phyloP scores from a whole-genome alignment of 192 early-diverging fungal genomes.

The Umbelopsis sp. region DNA sequence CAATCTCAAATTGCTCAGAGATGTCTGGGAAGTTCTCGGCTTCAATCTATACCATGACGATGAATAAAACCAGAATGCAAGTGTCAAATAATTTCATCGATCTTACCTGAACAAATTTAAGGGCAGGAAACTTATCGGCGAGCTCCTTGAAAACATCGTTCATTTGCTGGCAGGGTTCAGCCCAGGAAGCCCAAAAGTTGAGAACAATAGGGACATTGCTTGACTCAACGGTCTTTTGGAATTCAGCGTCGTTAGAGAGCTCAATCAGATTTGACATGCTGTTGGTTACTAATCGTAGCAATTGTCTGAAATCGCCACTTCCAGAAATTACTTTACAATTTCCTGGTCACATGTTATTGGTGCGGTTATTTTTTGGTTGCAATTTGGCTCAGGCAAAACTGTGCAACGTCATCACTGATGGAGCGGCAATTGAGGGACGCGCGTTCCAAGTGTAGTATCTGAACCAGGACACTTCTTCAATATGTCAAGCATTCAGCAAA shows the following conservation, averaged over 20 bases:
- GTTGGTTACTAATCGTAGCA: constrained; percentile 8
- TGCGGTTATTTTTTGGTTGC: neutral
- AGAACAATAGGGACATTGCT: constrained; percentile 55
- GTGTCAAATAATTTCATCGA: neutral
- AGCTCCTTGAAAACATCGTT: constrained; percentile 89
- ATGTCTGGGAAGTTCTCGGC: constrained; percentile 90
- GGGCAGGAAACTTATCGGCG: constrained; percentile 69
- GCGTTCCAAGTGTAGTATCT: neutral
- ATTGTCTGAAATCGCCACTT: neutral
- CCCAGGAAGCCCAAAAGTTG: constrained; percentile 95
- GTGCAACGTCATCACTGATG: neutral
- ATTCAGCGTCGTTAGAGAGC: constrained; percentile 45
- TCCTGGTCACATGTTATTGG: neutral
- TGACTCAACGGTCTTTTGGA: constrained; percentile 30
- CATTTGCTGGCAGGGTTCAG: constrained; percentile 88
- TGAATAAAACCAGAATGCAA: neutral
- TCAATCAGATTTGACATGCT: constrained; percentile 46
- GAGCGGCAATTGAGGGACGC: neutral
- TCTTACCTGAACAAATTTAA: constrained; percentile 79
- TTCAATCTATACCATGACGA: constrained; percentile 56
- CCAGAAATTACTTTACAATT: neutral
- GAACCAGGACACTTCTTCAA: neutral
- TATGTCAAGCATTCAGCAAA: constrained; percentile 36
- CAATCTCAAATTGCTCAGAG: constrained; percentile 87
- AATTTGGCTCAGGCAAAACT: neutral